These are phyloP conservation scores for Oleoguttula mirabilis DNA, from an alignment of 495 filamentous ascomycete species.

Conservation along the genomic window DNA sequence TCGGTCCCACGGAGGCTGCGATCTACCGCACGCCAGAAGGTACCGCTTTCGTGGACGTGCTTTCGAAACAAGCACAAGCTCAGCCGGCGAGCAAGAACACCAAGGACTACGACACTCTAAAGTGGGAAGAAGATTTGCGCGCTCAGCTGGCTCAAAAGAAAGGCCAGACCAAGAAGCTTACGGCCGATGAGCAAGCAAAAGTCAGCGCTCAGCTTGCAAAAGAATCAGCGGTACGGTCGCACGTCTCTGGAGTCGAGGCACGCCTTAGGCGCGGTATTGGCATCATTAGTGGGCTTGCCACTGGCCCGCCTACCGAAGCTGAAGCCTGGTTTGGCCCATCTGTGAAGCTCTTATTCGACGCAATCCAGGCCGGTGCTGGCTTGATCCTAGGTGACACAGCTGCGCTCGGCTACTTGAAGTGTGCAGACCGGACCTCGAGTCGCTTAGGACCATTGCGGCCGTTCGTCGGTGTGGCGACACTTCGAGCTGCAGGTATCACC, in stretches of 20 bases:
- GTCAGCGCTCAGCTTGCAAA: conserved; percentile 85
- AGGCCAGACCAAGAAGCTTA: conserved; percentile 82
- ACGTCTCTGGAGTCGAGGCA: conserved; percentile 53
- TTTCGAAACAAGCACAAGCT: conserved; percentile 60
- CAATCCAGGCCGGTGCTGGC: conserved; percentile 66
- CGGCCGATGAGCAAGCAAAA: conserved; percentile 72
- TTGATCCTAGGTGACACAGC: conserved; percentile 67
- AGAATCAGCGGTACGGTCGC: conserved; percentile 62
- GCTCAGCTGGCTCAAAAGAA: conserved; percentile 82
- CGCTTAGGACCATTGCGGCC: conserved; percentile 64
- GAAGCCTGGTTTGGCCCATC: conserved; percentile 75
- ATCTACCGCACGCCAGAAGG: conserved; percentile 85
- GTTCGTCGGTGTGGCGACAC: conserved; percentile 78
- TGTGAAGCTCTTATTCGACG: conserved; percentile 54
- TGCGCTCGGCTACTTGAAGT: conserved; percentile 66
- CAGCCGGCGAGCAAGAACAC: conserved; percentile 63
- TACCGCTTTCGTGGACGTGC: conserved; percentile 75
- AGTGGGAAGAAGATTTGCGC: conserved; percentile 93
- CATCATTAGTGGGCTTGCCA: conserved; percentile 67
- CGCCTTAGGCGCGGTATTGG: conserved; percentile 70
- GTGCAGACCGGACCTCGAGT: conserved; percentile 55
- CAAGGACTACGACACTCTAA: conserved; percentile 87
- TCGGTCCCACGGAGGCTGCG: conserved; percentile 77
- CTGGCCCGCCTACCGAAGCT: conserved; percentile 72
- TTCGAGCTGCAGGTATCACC: conserved; percentile 62